Evolutionary conservation across 2,329 filamentous ascomycete species (phyloP).

Genomic region (Fusarium nodosum): DNA sequence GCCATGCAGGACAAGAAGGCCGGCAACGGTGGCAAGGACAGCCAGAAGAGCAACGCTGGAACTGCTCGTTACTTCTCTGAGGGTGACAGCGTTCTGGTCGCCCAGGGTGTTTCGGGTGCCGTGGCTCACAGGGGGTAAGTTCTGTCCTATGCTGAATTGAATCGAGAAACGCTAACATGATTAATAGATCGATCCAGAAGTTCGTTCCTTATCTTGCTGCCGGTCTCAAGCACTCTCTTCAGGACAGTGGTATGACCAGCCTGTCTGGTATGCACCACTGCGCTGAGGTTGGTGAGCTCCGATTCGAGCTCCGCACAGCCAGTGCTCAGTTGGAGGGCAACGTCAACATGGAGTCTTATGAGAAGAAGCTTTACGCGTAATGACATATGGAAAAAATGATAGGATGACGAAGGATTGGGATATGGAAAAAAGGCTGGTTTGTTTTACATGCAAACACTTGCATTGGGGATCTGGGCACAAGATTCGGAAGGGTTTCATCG

Average conservation of each 20-base stretch:
- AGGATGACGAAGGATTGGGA: slow-evolving; percentile 34
- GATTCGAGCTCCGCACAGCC: slow-evolving; percentile 94
- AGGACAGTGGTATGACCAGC: slow-evolving; percentile 92
- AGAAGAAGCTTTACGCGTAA: slow-evolving; percentile 99
- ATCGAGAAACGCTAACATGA: slow-evolving; percentile 50
- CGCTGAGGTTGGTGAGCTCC: slow-evolving; percentile 79
- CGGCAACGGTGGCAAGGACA: slow-evolving; percentile 77
- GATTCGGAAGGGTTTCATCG: slow-evolving; percentile 28
- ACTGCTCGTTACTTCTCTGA: slow-evolving; percentile 99
- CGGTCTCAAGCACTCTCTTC: slow-evolving; percentile 96
- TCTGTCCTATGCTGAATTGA: neutral
- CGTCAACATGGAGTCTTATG: slow-evolving; percentile 98
- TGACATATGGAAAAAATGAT: slow-evolving; percentile 45
- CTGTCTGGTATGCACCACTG: slow-evolving; percentile 80
- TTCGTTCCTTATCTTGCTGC: slow-evolving; percentile 96
- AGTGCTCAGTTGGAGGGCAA: slow-evolving; percentile 97
- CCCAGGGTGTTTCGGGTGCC: slow-evolving; percentile 93
- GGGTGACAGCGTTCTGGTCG: slow-evolving; percentile 92
- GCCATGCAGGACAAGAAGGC: slow-evolving; percentile 99
- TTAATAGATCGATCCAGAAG: slow-evolving; percentile 82
- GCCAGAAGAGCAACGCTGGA: slow-evolving; percentile 88
- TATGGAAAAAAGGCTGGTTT: slow-evolving; percentile 30
- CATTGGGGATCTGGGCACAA: slow-evolving; percentile 38
- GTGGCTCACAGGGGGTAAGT: slow-evolving; percentile 80
- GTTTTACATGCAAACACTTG: slow-evolving; percentile 41